phyloP scores from a whole-genome alignment of 2,329 filamentous ascomycete species.

The Botrytis galanthina region DNA sequence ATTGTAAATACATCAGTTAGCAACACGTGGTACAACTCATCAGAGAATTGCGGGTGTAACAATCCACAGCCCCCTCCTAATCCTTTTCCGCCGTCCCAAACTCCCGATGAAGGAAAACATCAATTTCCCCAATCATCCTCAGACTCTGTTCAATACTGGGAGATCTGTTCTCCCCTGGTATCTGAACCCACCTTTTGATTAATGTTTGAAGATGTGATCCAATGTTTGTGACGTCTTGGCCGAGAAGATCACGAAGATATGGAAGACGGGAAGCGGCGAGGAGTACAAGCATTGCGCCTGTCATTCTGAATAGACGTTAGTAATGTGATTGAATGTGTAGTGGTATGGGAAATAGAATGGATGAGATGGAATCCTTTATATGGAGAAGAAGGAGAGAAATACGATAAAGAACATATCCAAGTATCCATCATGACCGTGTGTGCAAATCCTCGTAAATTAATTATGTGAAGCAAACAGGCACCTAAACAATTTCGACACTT shows the following conservation, averaged over 20 bases:
- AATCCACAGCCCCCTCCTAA: background rate
- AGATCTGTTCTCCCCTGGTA: slow-evolving; percentile 41
- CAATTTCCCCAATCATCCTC: slow-evolving; percentile 47
- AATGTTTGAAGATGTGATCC: slow-evolving; percentile 45
- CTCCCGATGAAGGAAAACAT: slow-evolving; percentile 43
- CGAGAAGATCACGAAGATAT: slow-evolving; percentile 42
- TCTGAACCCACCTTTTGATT: slow-evolving; percentile 45
- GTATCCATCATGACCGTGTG: slow-evolving; percentile 54
- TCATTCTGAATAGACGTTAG: slow-evolving; percentile 42
- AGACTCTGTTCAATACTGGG: slow-evolving; percentile 49
- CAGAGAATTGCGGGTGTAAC: background rate
- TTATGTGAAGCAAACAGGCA: slow-evolving; percentile 49
- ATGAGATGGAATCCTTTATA: background rate
- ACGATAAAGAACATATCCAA: slow-evolving; percentile 55
- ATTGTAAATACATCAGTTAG: background rate
- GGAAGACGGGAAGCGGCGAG: slow-evolving; percentile 46
- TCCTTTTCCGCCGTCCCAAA: slow-evolving; percentile 26
- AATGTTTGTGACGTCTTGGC: slow-evolving; percentile 41
- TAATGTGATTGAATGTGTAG: background rate
- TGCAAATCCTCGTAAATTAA: slow-evolving; percentile 47
- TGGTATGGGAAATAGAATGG: background rate
- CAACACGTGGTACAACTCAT: background rate
- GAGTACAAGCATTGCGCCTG: slow-evolving; percentile 49
- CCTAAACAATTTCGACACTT: slow-evolving; percentile 48
- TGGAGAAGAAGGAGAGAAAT: background rate